A percentile compares a stretch with the other conserved stretches of the same genome.
These are phyloP conservation scores for Tricholoma sp. DNA, from an alignment of 768 basidiomycete species.

Conservation along the genomic window DNA sequence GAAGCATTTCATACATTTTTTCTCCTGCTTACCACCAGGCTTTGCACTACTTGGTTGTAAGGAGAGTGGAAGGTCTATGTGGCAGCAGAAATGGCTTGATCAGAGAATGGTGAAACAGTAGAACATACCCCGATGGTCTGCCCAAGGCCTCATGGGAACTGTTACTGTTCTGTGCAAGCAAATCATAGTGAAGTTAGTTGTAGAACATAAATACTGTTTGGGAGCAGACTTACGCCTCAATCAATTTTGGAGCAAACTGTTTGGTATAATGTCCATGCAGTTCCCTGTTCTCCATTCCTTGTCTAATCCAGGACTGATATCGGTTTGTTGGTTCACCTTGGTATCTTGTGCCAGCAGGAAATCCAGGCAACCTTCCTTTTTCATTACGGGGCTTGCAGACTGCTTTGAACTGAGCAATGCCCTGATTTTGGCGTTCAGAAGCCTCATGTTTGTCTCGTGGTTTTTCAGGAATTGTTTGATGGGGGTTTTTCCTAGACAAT, in stretches of 20 bases:
- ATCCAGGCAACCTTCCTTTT: slow-evolving; percentile 38
- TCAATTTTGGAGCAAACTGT: slow-evolving; percentile 30
- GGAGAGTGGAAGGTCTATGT: slow-evolving; percentile 36
- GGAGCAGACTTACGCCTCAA: slow-evolving; percentile 45
- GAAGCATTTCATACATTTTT: slow-evolving; percentile 20
- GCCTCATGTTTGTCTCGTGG: slow-evolving; percentile 27
- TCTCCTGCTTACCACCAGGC: slow-evolving; percentile 19
- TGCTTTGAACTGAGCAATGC: slow-evolving; percentile 45
- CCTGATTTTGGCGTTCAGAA: slow-evolving; percentile 29
- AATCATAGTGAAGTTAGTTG: not conserved
- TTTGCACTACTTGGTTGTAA: slow-evolving; percentile 32
- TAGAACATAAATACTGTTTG: not conserved
- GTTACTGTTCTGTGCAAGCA: slow-evolving; percentile 44
- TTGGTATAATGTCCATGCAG: slow-evolving; percentile 57
- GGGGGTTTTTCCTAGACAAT: slow-evolving; percentile 51
- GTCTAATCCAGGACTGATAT: slow-evolving; percentile 34
- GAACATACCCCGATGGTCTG: slow-evolving; percentile 46
- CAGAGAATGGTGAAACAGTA: not conserved
- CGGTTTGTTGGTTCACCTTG: slow-evolving; percentile 38
- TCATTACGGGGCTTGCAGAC: slow-evolving; percentile 12
- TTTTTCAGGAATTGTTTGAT: slow-evolving; percentile 32
- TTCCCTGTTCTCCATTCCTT: slow-evolving; percentile 23
- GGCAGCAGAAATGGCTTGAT: not conserved
- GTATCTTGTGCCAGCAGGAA: slow-evolving; percentile 37
- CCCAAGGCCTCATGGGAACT: slow-evolving; percentile 46